Conservation (phyloP, 2,329 filamentous ascomycete species). For the Pseudocercospora ulei region DNA sequence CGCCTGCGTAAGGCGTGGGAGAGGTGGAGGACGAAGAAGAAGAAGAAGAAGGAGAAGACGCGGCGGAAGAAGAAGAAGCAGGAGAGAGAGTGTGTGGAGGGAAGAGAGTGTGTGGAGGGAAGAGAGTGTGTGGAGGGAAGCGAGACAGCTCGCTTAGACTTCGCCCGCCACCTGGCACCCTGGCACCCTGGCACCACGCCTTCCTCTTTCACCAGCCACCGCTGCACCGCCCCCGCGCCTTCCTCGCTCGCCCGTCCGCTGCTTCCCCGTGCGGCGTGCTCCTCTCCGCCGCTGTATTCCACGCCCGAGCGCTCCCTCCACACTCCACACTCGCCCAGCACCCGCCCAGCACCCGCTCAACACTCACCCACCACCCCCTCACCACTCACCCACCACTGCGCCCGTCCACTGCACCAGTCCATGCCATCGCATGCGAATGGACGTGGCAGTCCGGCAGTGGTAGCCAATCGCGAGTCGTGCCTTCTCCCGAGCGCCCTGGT, state of each 20-base stretch:
- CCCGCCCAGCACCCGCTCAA: background rate
- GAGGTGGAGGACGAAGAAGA: too few relatives aligned
- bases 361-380: background rate
- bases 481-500: conserved; percentile 7
- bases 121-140: background rate
- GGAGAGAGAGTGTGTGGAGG: background rate
- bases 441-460: conserved; percentile 8
- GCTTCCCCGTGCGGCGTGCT: background rate
- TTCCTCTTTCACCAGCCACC: conserved; percentile 10
- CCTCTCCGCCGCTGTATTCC: background rate
- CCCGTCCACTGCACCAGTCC: background rate
- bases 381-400: conserved; percentile 19
- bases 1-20: conserved; percentile 7
- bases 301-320: background rate
- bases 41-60: too few relatives aligned
- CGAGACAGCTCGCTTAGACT: background rate
- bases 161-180: background rate
- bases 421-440: conserved; percentile 6
- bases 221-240: conserved; percentile 2
- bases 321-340: background rate
- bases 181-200: background rate
- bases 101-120: background rate
- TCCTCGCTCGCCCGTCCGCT: background rate
- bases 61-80: too few relatives aligned
- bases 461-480: conserved; percentile 10